Base-by-base conservation (phyloP, 2,329 filamentous ascomycete genomes). In the Stachybotrys elegans region DNA sequence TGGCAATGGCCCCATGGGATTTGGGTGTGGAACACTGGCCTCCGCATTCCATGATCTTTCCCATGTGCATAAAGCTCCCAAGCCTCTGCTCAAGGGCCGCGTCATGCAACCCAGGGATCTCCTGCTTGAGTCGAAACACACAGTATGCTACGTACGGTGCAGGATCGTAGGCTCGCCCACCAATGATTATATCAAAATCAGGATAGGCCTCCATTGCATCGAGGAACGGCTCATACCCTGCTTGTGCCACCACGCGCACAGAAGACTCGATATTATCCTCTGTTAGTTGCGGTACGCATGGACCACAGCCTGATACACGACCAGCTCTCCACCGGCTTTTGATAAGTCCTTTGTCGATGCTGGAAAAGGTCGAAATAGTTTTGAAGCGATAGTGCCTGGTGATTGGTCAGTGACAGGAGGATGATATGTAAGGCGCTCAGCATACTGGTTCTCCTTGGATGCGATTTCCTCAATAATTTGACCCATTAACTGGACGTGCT, bases 41-140 rank as follows among this genome's bases (percentile, higher is more conserved):
- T 2, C 73, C 75, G 17, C 75, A 79, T 48, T 78, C 75, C 57
- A 78, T 63, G 11, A 78, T 72, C 58, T 80, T 69, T 0, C 71
- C 76, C 72, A 79, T 75, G 50, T 78, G 73, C 7, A 60, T 60
- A 25, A 69, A 67, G 0, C 62, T 62, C 0, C 70, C 72, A 3
- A 58, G 38, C 0, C 46, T 48, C 0, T 46, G 45, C 5, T 50
- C 39, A 0, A 54, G 29, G 0, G 39, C 23, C 5, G 35, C 32
- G 0, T 11, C 5, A 1, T 17, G 32, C 1, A 48, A 25, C 1
- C 39, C 13, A 0, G 11, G 43, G 5, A 45, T 19, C n/a, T 54
- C 51, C 0, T 29, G 41, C 36, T 43, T 50, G 12, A 40, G 21
- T 29, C 29, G 38, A 25, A 23, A 29, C n/a, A 40, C 9, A 0